Base-by-base conservation (phyloP, 768 basidiomycete species). In the Tylopilus sp. region DNA sequence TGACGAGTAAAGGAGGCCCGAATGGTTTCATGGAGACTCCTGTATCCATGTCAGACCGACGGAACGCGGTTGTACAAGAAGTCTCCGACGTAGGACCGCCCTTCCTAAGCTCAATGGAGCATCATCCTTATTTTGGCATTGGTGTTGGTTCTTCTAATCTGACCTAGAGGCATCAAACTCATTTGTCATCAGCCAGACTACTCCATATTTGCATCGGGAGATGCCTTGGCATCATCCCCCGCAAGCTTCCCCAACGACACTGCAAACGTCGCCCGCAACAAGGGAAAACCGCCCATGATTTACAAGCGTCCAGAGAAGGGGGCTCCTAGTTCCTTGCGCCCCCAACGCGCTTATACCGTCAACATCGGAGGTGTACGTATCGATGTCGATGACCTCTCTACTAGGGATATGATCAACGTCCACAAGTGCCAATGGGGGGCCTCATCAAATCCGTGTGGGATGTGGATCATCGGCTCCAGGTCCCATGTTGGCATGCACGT, bases 391-490 rank as follows among this genome's bases (percentile, higher is more conserved):
- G 54, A 56, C 24, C 36, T 52, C n/a, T 25, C 6, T 33, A 2
- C 14, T 16, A 24, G 22, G 4, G 33, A 21, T n/a, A 25, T 21
- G 17, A 56, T 56, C 31, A 47, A n/a, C 12, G 50, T 56, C 43
- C 50, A 58, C 10, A 16, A 45, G 42, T 58, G 54, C 25, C 55
- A 42, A 3, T 58, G 57, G 57, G n/a, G n/a, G n/a, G 37, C 26
- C 8, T n/a, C 2, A 16, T 22, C 50, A 13, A 28, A 24, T 19
- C 47, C 57, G 0, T 58, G 54, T 17, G 50, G 50, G 3, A 56
- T 56, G 55, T 58, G 57, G 57, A 49, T 58, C 16, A 26, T 46
- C 3, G 50, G 57, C 11, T 41, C 46, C 36, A 52, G 47, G 24
- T 13, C 46, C 33, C 11, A 19, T 3, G 26, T 58, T 9, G 54